Conservation (phyloP, 169 alveolate genomes). For the Plasmodium vinckei region DNA sequence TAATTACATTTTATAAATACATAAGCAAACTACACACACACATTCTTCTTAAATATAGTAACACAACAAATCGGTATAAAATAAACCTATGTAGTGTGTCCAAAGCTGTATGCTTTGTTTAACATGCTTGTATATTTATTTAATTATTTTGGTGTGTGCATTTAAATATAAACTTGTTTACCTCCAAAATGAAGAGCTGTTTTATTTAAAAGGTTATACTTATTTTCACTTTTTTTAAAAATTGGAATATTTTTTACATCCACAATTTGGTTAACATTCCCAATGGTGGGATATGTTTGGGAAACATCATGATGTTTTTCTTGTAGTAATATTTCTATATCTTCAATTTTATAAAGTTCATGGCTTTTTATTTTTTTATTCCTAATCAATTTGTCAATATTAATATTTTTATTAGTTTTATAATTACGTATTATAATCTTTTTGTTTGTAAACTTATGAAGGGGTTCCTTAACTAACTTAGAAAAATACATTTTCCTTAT, state of each 20-base stretch:
- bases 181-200: slow-evolving; percentile 77
- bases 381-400: slow-evolving; percentile 38
- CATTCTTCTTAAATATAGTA: neutral
- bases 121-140: neutral
- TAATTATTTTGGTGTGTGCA: neutral
- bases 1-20: neutral
- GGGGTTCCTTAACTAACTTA: slow-evolving; percentile 15
- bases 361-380: slow-evolving; percentile 59
- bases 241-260: slow-evolving; percentile 69
- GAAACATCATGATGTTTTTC: slow-evolving; percentile 72
- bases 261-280: slow-evolving; percentile 50
- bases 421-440: slow-evolving; percentile 14
- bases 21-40: neutral
- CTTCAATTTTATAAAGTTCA: slow-evolving; percentile 61
- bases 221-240: slow-evolving; percentile 57
- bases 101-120: too few relatives aligned
- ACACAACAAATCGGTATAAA: neutral
- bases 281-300: slow-evolving; percentile 55
- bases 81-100: neutral
- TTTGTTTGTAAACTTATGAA: slow-evolving; percentile 4
- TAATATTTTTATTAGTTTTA: slow-evolving; percentile 56
- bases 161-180: slow-evolving; percentile 1
- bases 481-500: slow-evolving; percentile 17
- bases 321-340: slow-evolving; percentile 61
- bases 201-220: slow-evolving; percentile 48